phyloP scores from a whole-genome alignment of 176 grass and related monocot genomes.

The Rhynchospora breviuscula region DNA sequence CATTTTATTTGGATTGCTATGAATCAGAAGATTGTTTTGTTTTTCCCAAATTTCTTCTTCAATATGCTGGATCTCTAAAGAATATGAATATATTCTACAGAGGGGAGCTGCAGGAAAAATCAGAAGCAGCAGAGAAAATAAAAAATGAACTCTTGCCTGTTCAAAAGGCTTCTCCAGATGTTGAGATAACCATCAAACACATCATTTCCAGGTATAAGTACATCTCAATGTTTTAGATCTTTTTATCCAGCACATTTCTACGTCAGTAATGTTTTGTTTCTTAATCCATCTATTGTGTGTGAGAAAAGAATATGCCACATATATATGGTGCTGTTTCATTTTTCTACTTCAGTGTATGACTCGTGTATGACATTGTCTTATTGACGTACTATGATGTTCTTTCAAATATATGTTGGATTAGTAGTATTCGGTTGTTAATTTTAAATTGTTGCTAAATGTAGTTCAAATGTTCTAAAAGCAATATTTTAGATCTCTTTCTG shows the following conservation, averaged over 20 bases:
- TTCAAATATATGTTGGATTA: too few relatives aligned
- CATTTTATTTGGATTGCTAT: not conserved
- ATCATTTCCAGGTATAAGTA: too few relatives aligned
- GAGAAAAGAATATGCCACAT: too few relatives aligned
- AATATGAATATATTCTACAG: not conserved
- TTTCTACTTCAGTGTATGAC: too few relatives aligned
- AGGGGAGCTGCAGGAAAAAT: not conserved
- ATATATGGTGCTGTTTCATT: too few relatives aligned
- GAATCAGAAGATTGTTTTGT: not conserved
- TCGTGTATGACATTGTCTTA: too few relatives aligned
- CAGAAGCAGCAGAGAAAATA: not conserved
- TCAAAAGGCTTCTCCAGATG: slow-evolving; percentile 9
- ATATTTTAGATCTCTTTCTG: not conserved
- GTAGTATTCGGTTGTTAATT: not conserved
- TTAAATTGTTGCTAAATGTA: not conserved
- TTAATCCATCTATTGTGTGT: too few relatives aligned
- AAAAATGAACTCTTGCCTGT: not conserved
- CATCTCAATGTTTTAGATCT: too few relatives aligned
- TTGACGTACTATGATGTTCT: too few relatives aligned
- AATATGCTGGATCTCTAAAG: not conserved
- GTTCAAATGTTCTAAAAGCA: not conserved
- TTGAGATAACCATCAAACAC: not conserved
- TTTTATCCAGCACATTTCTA: too few relatives aligned
- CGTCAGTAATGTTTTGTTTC: too few relatives aligned
- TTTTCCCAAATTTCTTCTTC: not conserved